These are phyloP conservation scores for Phytopythium sindhum DNA, from an alignment of 352 stramenopile genomes.

Conservation along the genomic window DNA sequence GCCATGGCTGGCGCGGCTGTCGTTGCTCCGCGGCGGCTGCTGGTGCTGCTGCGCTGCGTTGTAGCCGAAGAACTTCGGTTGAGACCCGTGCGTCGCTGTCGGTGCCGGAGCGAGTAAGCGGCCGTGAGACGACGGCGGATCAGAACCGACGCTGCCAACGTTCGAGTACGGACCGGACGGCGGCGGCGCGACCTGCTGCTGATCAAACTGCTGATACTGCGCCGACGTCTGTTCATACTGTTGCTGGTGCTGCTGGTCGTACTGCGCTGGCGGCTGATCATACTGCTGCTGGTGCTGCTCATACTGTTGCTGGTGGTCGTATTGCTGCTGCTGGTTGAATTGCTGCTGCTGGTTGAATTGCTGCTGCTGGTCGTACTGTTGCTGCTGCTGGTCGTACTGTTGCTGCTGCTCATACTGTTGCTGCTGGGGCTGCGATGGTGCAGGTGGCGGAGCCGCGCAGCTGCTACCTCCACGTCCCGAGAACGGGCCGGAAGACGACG, in stretches of 20 bases:
- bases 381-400: not conserved
- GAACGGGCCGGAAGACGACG: slow-evolving; percentile 26
- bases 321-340: not conserved
- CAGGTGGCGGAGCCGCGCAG: not conserved
- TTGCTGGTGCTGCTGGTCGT: slow-evolving; percentile 1
- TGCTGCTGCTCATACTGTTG: slow-evolving; percentile 3
- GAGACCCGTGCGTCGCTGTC: not conserved
- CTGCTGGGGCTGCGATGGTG: not conserved
- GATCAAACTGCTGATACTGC: not conserved
- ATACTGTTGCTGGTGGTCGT: not conserved
- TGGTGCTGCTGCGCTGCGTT: slow-evolving; percentile 22
- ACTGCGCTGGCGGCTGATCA: not conserved
- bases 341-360: not conserved
- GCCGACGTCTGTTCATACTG: not conserved
- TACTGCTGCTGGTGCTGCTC: slow-evolving; percentile 2
- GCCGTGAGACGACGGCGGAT: slow-evolving; percentile 14
- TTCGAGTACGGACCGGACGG: slow-evolving; percentile 4
- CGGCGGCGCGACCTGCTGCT: not conserved
- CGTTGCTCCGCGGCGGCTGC: slow-evolving; percentile 30
- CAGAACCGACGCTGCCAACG: slow-evolving; percentile 5
- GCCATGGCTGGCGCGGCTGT: slow-evolving; percentile 23
- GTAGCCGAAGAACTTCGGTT: slow-evolving; percentile 8
- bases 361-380: slow-evolving; percentile 1
- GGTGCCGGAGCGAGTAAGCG: slow-evolving; percentile 11
- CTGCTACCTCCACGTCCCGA: slow-evolving; percentile 20